phyloP scores from a whole-genome alignment of 331 rosid genomes.

The Malus hybrid region DNA sequence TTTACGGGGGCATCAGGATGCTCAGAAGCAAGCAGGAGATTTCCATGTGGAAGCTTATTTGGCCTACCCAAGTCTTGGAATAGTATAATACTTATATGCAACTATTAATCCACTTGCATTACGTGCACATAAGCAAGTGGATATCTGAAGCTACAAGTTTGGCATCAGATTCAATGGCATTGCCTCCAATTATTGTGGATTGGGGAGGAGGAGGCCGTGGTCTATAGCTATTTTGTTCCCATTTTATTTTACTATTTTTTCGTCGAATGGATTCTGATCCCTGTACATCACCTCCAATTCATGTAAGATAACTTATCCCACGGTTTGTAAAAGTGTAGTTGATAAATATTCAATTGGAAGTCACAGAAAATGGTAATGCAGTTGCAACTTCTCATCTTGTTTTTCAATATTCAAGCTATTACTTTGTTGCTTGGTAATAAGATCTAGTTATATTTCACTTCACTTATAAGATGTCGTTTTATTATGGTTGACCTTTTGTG shows the following conservation, averaged over 20 bases:
- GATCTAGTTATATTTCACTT: too few species aligned
- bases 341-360: not conserved
- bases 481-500: too few species aligned
- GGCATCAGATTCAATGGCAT: not conserved
- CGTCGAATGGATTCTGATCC: not conserved
- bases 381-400: not conserved
- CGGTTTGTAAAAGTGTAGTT: not conserved
- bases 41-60: slow-evolving; percentile 52
- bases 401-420: not conserved
- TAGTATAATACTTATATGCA: not conserved
- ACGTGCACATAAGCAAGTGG: not conserved
- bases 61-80: slow-evolving; percentile 68
- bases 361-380: not conserved
- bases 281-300: not conserved
- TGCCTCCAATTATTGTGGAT: too few species aligned
- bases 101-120: not conserved
- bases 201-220: not conserved
- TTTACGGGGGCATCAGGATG: slow-evolving; percentile 85
- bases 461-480: too few species aligned
- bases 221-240: not conserved
- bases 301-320: not conserved
- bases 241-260: not conserved
- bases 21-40: slow-evolving; percentile 40
- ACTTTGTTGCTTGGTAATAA: not conserved
- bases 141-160: not conserved